A percentile compares a stretch with the other conserved stretches of the same genome.
Conservation (phyloP, 208 protist species). For the Wallacemonas sp. region DNA sequence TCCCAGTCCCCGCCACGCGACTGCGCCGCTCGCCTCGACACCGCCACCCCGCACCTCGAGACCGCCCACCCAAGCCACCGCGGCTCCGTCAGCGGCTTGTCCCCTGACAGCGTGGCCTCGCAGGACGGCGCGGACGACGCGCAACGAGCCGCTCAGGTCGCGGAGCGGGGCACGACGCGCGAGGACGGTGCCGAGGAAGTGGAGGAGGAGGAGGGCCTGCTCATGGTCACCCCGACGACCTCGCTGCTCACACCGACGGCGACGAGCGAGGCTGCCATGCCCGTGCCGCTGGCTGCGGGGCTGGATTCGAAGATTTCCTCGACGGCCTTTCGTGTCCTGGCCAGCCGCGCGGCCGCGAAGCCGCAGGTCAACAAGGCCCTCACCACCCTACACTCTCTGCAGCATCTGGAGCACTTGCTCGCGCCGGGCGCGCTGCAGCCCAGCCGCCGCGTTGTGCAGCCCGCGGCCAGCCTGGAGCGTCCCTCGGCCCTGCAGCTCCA, state of each 20-base stretch:
- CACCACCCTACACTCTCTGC: constrained; percentile 22
- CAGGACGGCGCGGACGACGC: background rate
- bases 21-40: background rate
- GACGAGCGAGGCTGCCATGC: background rate
- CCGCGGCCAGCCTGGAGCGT: background rate
- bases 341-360: constrained; percentile 8
- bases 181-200: background rate
- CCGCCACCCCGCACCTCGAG: background rate
- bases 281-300: background rate
- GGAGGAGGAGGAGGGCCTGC: constrained; percentile 1
- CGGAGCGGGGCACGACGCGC: too few species aligned
- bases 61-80: background rate
- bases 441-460: constrained; percentile 1
- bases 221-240: background rate
- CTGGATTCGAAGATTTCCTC: background rate
- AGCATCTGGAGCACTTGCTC: constrained; percentile 26
- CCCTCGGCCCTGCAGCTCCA: constrained; percentile 30
- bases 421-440: background rate
- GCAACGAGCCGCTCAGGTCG: too few species aligned
- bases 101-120: constrained; percentile 15
- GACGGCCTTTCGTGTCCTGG: constrained; percentile 5
- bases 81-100: constrained; percentile 20
- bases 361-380: constrained; percentile 17
- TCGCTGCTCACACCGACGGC: too few species aligned
- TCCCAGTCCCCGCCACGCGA: background rate